A percentile compares a stretch with the other conserved stretches of the same genome.
phyloP scores from a whole-genome alignment of 805 yeast species.

The Candida pini region DNA sequence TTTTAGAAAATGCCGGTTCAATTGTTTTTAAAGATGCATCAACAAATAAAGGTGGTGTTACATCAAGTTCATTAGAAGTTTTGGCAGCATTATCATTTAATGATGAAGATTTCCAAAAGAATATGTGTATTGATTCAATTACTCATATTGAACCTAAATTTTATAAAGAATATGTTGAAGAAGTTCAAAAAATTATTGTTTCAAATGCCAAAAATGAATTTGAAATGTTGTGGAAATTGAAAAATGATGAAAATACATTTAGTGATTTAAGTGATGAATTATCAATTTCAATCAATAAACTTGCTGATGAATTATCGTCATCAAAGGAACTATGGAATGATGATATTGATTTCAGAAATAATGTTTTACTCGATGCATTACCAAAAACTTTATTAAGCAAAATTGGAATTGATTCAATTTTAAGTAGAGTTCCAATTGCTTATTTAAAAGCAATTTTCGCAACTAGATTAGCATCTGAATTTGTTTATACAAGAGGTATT shows the following conservation, averaged over 20 bases:
- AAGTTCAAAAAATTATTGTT: conserved; percentile 73
- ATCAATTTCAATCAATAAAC: conserved; percentile 75
- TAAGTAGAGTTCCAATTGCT: conserved; percentile 77
- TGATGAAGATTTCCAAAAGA: conserved; percentile 70
- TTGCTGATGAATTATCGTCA: conserved; percentile 78
- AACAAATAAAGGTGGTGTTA: conserved; percentile 97
- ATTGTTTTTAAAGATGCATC: conserved; percentile 92
- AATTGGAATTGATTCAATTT: conserved; percentile 61
- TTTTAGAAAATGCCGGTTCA: conserved; percentile 82
- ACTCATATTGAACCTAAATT: conserved; percentile 59
- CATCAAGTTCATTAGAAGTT: conserved; percentile 93
- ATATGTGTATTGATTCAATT: conserved; percentile 68
- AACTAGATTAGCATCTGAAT: conserved; percentile 75
- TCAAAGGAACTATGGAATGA: conserved; percentile 81
- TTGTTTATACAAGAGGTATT: conserved; percentile 76
- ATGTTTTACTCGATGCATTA: conserved; percentile 68
- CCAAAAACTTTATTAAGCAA: conserved; percentile 66
- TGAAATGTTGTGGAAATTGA: conserved; percentile 77
- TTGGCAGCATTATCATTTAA: conserved; percentile 89
- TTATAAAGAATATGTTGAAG: conserved; percentile 76
- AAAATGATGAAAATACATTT: conserved; percentile 53
- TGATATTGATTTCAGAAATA: conserved; percentile 70
- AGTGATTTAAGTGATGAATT: conserved; percentile 75
- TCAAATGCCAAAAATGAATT: conserved; percentile 81
- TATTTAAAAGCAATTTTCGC: conserved; percentile 88